Evolutionary conservation across 768 basidiomycete genomes (phyloP).

Genomic region (Auricularia sp.): DNA sequence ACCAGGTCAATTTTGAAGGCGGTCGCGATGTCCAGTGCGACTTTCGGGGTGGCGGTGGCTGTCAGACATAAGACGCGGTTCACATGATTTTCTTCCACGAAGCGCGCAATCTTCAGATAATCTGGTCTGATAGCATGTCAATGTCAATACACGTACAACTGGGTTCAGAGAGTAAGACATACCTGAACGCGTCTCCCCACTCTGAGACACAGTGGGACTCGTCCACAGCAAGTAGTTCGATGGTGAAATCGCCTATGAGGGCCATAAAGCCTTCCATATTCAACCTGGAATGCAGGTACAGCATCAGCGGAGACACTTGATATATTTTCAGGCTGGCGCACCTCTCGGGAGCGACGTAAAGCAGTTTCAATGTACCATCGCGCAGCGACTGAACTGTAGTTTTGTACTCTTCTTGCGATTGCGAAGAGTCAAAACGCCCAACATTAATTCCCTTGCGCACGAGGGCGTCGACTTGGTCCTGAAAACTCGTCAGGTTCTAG

Average conservation of each 20-base stretch:
- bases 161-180: neutral
- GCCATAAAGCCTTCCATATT: constrained; percentile 36
- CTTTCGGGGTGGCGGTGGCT: constrained; percentile 34
- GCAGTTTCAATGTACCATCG: constrained; percentile 33
- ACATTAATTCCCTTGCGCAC: constrained; percentile 26
- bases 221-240: constrained; percentile 40
- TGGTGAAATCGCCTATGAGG: constrained; percentile 34
- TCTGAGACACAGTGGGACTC: constrained; percentile 40
- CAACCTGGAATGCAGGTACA: constrained; percentile 18
- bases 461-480: constrained; percentile 32
- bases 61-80: constrained; percentile 37
- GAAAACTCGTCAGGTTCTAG: constrained; percentile 13
- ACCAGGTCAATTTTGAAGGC: constrained; percentile 32
- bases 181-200: constrained; percentile 37
- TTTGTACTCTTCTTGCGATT: constrained; percentile 20
- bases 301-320: neutral
- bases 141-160: neutral
- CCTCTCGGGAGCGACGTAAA: constrained; percentile 41
- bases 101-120: constrained; percentile 32
- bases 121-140: constrained; percentile 11
- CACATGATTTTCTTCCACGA: constrained; percentile 35
- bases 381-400: constrained; percentile 29
- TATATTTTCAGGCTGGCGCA: constrained; percentile 6
- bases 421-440: constrained; percentile 32
- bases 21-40: constrained; percentile 36